Conservation (phyloP, 345 rosid genomes). For the Viola odorata region DNA sequence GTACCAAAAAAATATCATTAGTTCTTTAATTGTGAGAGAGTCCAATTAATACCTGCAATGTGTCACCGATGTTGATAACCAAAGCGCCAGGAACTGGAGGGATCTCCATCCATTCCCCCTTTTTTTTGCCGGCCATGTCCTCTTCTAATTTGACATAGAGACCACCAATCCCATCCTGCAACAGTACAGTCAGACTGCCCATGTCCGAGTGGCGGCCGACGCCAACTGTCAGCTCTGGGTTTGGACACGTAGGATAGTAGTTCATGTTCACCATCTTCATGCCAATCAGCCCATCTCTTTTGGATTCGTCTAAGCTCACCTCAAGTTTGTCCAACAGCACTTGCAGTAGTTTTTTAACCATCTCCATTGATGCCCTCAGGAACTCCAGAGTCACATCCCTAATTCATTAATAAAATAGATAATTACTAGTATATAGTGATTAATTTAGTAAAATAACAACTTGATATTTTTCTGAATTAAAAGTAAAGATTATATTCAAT, state of each 20-base stretch:
- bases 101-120: slow-evolving; percentile 26
- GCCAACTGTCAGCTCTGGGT: slow-evolving; percentile 51
- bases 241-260: slow-evolving; percentile 56
- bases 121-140: slow-evolving; percentile 5
- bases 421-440: background rate
- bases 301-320: slow-evolving; percentile 30
- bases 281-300: slow-evolving; percentile 33
- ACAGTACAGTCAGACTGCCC: slow-evolving; percentile 45
- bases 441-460: no score
- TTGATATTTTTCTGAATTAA: background rate
- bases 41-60: slow-evolving; percentile 2
- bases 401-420: background rate
- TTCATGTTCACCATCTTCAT: slow-evolving; percentile 51
- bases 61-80: slow-evolving; percentile 21
- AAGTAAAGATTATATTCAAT: background rate
- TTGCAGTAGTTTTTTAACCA: slow-evolving; percentile 36
- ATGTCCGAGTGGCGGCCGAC: slow-evolving; percentile 65
- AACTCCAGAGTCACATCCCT: slow-evolving; percentile 47
- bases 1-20: no score
- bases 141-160: slow-evolving; percentile 44
- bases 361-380: slow-evolving; percentile 33
- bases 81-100: slow-evolving; percentile 19
- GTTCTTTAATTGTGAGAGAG: no score
- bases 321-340: slow-evolving; percentile 39
- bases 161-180: slow-evolving; percentile 65